Evolutionary conservation across 495 filamentous ascomycete species (phyloP).

Genomic region (Tuber microsphaerosporum): DNA sequence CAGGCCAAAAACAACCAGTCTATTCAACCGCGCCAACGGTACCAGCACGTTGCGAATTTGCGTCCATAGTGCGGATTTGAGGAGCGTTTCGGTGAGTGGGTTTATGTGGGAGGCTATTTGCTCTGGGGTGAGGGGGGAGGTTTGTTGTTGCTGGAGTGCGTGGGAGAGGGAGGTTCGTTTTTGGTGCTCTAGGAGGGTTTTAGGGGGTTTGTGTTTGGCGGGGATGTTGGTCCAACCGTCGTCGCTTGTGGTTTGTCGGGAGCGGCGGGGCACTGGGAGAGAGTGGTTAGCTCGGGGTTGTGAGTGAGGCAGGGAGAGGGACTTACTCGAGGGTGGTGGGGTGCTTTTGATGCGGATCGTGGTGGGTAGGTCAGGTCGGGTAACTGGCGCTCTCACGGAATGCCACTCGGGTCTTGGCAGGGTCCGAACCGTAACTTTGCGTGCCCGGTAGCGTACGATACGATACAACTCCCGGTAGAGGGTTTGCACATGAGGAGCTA

Average conservation of each 20-base stretch:
- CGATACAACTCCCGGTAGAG: neutral
- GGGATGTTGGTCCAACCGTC: slow-evolving; percentile 27
- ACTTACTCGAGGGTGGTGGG: neutral
- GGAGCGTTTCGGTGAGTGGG: no score
- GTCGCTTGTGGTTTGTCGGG: slow-evolving; percentile 5
- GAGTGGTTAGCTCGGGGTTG: neutral
- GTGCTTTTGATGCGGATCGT: neutral
- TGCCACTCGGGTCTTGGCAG: neutral
- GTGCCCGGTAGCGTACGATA: neutral
- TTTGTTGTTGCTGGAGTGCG: neutral
- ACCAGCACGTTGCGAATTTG: slow-evolving; percentile 6
- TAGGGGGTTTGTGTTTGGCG: slow-evolving; percentile 22
- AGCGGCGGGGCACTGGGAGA: slow-evolving; percentile 24
- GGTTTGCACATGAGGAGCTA: no score
- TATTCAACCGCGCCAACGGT: neutral
- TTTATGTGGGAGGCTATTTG: neutral
- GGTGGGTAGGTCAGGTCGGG: neutral
- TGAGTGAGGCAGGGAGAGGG: slow-evolving; percentile 5
- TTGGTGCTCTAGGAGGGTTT: neutral
- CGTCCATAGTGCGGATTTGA: neutral
- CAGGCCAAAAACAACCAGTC: slow-evolving; percentile 20
- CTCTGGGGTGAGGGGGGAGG: slow-evolving; percentile 9
- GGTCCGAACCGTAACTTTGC: neutral
- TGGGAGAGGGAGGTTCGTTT: neutral
- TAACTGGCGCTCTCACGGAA: neutral